phyloP scores from a whole-genome alignment of 495 filamentous ascomycete species.

The Aspergillus indologenus region DNA sequence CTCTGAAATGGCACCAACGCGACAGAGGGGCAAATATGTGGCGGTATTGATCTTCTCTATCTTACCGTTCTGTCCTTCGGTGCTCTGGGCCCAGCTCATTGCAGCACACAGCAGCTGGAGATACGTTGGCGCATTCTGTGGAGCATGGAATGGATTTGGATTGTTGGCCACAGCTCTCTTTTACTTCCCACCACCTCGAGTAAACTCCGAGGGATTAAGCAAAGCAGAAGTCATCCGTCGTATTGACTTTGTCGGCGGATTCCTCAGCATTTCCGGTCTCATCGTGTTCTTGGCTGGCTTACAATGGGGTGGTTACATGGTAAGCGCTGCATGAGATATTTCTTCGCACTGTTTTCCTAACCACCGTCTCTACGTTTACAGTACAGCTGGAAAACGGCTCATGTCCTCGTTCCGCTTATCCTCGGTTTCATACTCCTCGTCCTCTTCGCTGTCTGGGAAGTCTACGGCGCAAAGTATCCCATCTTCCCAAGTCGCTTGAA shows the following conservation, averaged over 20 bases:
- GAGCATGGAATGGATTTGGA: conserved; percentile 59
- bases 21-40: conserved; percentile 66
- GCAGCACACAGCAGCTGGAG: conserved; percentile 58
- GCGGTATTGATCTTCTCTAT: conserved; percentile 66
- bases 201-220: conserved; percentile 49
- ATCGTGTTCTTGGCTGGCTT: conserved; percentile 64
- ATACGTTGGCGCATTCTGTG: conserved; percentile 59
- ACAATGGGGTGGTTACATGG: conserved; percentile 67
- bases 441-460: conserved; percentile 59
- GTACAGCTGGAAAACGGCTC: conserved; percentile 57
- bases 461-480: conserved; percentile 57
- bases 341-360: neutral
- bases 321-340: conserved; percentile 19
- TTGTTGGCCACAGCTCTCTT: conserved; percentile 59
- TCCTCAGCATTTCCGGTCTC: conserved; percentile 63
- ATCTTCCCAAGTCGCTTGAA: conserved; percentile 65
- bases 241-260: conserved; percentile 65
- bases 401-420: conserved; percentile 59
- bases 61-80: conserved; percentile 64
- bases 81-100: conserved; percentile 69
- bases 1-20: conserved; percentile 65
- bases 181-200: conserved; percentile 63
- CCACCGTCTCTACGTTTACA: conserved; percentile 18
- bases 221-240: conserved; percentile 50
- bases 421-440: conserved; percentile 52